Evolutionary conservation across 768 basidiomycete genomes (phyloP).

Genomic region (Amanita subjunquillea): DNA sequence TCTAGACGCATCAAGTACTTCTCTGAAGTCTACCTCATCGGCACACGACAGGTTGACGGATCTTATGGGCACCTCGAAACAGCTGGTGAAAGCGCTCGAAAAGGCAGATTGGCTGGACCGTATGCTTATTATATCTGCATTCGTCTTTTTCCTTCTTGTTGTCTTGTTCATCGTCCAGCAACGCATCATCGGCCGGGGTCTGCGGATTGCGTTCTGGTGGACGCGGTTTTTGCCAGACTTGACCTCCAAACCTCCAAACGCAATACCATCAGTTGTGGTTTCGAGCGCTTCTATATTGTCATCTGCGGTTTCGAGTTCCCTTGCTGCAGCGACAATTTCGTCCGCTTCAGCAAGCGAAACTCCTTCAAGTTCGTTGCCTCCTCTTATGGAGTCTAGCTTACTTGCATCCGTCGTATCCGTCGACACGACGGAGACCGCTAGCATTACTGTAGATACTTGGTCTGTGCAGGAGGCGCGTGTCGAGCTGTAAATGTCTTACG

Average conservation of each 20-base stretch:
- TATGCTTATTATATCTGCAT: conserved; percentile 67
- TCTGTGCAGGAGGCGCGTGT: not conserved
- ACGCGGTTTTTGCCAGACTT: conserved; percentile 60
- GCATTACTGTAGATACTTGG: too few species aligned
- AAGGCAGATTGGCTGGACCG: conserved; percentile 91
- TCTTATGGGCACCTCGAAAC: conserved; percentile 70
- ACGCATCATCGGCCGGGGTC: conserved; percentile 68
- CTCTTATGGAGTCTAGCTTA: not conserved
- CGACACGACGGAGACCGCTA: not conserved
- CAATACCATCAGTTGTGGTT: not conserved
- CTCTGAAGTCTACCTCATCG: conserved; percentile 62
- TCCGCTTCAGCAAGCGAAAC: not conserved
- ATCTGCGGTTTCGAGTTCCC: not conserved
- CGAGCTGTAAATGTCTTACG: not conserved
- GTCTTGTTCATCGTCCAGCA: conserved; percentile 85
- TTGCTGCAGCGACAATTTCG: not conserved
- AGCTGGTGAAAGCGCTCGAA: conserved; percentile 81
- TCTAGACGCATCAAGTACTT: conserved; percentile 68
- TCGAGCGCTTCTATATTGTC: not conserved
- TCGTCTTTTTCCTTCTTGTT: conserved; percentile 77
- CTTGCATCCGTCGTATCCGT: not conserved
- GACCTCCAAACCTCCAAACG: not conserved
- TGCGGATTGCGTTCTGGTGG: conserved; percentile 85
- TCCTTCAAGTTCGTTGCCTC: not conserved
- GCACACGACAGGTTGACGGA: conserved; percentile 68